These are phyloP conservation scores for Beta lomatogona DNA, from an alignment of 179 eudicot species.

Conservation along the genomic window DNA sequence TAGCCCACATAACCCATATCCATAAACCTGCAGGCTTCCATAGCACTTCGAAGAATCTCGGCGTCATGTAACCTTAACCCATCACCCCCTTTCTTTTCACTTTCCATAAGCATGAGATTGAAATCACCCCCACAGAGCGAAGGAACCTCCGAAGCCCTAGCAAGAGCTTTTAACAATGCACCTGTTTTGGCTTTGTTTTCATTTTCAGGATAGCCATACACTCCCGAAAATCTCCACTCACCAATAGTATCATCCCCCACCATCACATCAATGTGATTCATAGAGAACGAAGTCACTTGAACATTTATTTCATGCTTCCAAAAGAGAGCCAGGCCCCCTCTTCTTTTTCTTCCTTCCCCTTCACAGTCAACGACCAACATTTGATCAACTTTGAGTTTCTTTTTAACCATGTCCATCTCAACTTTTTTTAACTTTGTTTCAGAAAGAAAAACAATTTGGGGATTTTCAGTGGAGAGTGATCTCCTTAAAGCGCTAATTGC, in stretches of 20 bases:
- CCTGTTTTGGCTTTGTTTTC: neutral
- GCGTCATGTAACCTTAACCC: too few relatives aligned
- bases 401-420: neutral
- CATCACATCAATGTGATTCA: neutral
- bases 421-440: neutral
- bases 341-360: neutral
- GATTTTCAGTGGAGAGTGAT: neutral
- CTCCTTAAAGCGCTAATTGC: neutral
- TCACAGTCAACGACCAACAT: neutral
- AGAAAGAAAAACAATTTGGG: conserved; percentile 12
- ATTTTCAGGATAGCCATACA: neutral
- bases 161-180: neutral
- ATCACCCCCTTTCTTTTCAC: neutral
- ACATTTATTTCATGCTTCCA: neutral
- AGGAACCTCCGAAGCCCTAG: neutral
- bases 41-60: neutral
- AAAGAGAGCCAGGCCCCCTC: neutral
- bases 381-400: neutral
- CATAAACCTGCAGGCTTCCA: neutral
- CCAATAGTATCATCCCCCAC: too few relatives aligned
- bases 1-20: neutral
- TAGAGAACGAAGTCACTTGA: too few relatives aligned
- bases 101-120: neutral
- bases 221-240: neutral
- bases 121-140: neutral